Base-by-base conservation (phyloP, 768 basidiomycete genomes). In the Mycena metata region DNA sequence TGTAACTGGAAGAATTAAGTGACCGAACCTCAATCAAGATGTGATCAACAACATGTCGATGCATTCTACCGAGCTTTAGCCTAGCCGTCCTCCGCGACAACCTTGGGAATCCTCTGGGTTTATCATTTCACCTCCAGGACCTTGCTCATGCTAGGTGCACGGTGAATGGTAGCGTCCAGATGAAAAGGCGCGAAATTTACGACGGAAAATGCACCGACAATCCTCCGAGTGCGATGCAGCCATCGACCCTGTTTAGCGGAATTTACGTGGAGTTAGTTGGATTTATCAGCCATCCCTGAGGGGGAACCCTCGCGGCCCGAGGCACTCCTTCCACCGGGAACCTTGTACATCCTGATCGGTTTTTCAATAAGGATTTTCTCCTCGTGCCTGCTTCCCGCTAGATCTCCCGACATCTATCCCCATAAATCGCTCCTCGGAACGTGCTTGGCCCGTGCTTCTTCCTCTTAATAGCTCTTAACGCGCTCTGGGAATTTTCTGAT, bases 1-100 rank as follows among this genome's bases (percentile, higher is more conserved):
- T 2, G 58, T 56, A 23, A 60, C 51, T 17, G 54, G 57, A n/a
- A n/a, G n/a, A n/a, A n/a, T n/a, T n/a, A n/a, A n/a, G n/a, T n/a
- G n/a, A n/a, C n/a, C n/a, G 54, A 49, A 30, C 30, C 30, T 30
- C 30, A 30, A 30, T 30, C 30, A 30, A 35, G 11, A 5, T 11
- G 54, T 71, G 57, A 55, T 64, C 15, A 13, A 16, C 49, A 57
- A 51, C 10, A 15, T n/a, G n/a, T 56, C 54, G 69, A 64, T 68
- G 46, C 59, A 71, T 67, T 71, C 49, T 43, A 57, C 70, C 70
- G 70, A 71, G 59, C 69, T 67, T 67, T 65, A 67, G 41, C 70
- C 70, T 66, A 15, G 45, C 21, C 9, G 61, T 65, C 57, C 64
- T 66, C 60, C 64, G 43, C 47, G 66, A 67, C 61, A 67, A 6